These are phyloP conservation scores for Thalia dealbata DNA, from an alignment of 176 grass and related monocot genomes.

Conservation along the genomic window DNA sequence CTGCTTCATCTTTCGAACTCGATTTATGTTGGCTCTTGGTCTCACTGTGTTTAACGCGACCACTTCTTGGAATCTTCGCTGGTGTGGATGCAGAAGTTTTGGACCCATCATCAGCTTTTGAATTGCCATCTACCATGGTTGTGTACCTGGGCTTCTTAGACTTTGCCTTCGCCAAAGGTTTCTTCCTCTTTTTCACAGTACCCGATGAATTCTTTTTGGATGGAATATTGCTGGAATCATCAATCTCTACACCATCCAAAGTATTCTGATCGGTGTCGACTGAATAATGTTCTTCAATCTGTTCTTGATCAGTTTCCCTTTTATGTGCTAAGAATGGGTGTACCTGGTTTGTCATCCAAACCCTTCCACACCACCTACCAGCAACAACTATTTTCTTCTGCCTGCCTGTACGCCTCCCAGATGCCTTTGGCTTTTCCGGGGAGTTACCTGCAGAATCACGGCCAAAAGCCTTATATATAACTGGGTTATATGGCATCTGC, in stretches of 20 bases:
- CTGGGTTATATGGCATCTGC: slow-evolving; percentile 90
- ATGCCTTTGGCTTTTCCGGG: slow-evolving; percentile 12
- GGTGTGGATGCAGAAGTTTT: background rate
- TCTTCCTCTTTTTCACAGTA: slow-evolving; percentile 32
- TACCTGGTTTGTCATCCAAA: slow-evolving; percentile 98
- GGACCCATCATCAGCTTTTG: background rate
- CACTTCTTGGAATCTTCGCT: background rate
- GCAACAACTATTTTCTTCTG: slow-evolving; percentile 79
- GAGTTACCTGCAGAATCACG: slow-evolving; percentile 44
- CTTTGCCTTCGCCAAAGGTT: slow-evolving; percentile 29
- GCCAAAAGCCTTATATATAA: slow-evolving; percentile 90
- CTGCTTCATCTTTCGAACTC: slow-evolving; percentile 29
- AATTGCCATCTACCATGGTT: slow-evolving; percentile 16
- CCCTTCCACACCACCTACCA: slow-evolving; percentile 89
- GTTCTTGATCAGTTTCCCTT: slow-evolving; percentile 25
- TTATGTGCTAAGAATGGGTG: slow-evolving; percentile 56
- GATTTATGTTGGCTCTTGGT: slow-evolving; percentile 5
- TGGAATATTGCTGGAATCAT: slow-evolving; percentile 20
- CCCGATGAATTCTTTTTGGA: slow-evolving; percentile 6
- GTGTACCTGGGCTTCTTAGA: slow-evolving; percentile 30
- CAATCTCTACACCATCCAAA: slow-evolving; percentile 20
- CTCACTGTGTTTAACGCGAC: background rate
- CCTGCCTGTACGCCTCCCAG: slow-evolving; percentile 27
- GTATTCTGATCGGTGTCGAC: slow-evolving; percentile 7
- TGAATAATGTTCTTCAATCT: slow-evolving; percentile 19